Evolutionary conservation across 1,139 yeast genomes (phyloP).

Genomic region (Kurtzmaniella quercitrusa): DNA sequence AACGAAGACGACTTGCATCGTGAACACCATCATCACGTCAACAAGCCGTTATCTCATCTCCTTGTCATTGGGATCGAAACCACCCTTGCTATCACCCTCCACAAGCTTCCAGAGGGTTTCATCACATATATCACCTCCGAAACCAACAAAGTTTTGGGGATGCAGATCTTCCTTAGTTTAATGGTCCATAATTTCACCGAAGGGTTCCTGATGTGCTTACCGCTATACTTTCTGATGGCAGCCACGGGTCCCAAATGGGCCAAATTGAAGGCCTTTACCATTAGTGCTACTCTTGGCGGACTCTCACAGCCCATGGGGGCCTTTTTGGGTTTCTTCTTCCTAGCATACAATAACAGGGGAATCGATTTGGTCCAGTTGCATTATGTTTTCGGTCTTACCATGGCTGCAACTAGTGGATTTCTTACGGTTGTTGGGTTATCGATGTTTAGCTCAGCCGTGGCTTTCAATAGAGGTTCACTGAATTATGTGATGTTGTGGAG

Average conservation of each 20-base stretch:
- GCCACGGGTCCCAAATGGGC: constrained; percentile 19
- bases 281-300: constrained; percentile 72
- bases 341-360: constrained; percentile 34
- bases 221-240: constrained; percentile 66
- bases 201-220: constrained; percentile 92
- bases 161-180: constrained; percentile 77
- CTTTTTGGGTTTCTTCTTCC: constrained; percentile 56
- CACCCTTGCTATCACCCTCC: constrained; percentile 79
- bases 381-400: constrained; percentile 56
- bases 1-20: constrained; percentile 14
- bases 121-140: constrained; percentile 76
- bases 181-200: constrained; percentile 91
- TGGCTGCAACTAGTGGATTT: constrained; percentile 81
- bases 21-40: constrained; percentile 77
- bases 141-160: constrained; percentile 69
- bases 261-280: constrained; percentile 59
- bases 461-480: constrained; percentile 58
- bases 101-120: constrained; percentile 94
- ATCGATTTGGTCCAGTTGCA: constrained; percentile 30
- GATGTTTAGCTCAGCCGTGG: constrained; percentile 76
- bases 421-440: constrained; percentile 75
- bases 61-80: constrained; percentile 88
- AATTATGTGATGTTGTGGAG: constrained; percentile 52
- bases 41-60: constrained; percentile 71
- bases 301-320: constrained; percentile 91